Percentiles rank a stretch among this genome's conserved stretches.
These are phyloP conservation scores for Fragaria vesca DNA, from an alignment of 306 rosid genomes.

Conservation along the genomic window DNA sequence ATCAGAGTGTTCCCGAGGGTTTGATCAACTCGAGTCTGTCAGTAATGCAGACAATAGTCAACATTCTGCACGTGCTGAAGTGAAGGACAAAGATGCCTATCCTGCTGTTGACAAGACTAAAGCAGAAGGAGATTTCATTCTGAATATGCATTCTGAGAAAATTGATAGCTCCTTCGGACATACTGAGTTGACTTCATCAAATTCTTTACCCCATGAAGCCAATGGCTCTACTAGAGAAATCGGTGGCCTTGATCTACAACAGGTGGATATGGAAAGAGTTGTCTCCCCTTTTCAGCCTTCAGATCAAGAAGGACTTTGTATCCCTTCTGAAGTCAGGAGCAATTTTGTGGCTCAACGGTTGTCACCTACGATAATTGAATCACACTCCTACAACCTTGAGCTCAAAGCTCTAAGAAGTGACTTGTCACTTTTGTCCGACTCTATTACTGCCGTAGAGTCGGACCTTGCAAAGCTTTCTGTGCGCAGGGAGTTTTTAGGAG, in stretches of 20 bases:
- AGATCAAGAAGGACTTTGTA: slow-evolving; percentile 47
- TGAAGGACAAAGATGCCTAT: slow-evolving; percentile 34
- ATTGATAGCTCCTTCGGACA: slow-evolving; percentile 39
- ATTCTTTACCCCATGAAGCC: slow-evolving; percentile 49
- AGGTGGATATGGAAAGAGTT: slow-evolving; percentile 47
- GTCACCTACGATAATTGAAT: slow-evolving; percentile 44
- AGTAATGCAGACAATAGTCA: slow-evolving; percentile 60
- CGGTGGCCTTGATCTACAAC: slow-evolving; percentile 37
- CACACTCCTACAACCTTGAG: slow-evolving; percentile 57
- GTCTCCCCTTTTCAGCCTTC: slow-evolving; percentile 32
- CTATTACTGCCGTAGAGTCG: slow-evolving; percentile 50
- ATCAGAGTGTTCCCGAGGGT: slow-evolving; percentile 45
- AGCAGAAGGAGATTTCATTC: slow-evolving; percentile 6
- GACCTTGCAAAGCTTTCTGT: slow-evolving; percentile 67
- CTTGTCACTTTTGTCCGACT: slow-evolving; percentile 55
- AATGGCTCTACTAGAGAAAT: slow-evolving; percentile 46
- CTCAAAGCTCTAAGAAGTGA: slow-evolving; percentile 66
- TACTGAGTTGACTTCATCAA: slow-evolving; percentile 40
- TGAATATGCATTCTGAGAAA: slow-evolving; percentile 36
- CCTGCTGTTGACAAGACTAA: slow-evolving; percentile 24
- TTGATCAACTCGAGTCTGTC: slow-evolving; percentile 48
- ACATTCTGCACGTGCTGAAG: slow-evolving; percentile 42
- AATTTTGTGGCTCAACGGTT: slow-evolving; percentile 35
- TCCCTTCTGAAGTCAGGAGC: slow-evolving; percentile 33
- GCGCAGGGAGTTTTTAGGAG: slow-evolving; percentile 83